Percentiles rank a stretch among this genome's conserved stretches.
Evolutionary conservation across 2,329 filamentous ascomycete genomes (phyloP).

Genomic region (Aspergillus piperis): DNA sequence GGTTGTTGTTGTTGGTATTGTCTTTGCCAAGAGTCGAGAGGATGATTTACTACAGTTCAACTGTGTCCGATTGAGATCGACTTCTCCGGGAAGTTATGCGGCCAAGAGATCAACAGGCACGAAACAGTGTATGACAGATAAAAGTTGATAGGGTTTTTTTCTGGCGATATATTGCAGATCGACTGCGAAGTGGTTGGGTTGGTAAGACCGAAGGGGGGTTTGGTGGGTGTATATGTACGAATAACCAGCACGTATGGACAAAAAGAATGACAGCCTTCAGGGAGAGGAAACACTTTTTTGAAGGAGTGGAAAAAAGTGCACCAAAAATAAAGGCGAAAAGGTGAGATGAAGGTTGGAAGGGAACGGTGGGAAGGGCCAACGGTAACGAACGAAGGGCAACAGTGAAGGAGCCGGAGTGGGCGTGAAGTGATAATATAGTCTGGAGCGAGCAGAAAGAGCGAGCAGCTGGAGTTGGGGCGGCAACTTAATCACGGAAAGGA

Average conservation of each 20-base stretch:
- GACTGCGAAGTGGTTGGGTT: conserved; percentile 28
- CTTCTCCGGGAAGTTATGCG: conserved; percentile 42
- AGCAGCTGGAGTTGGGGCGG: conserved; percentile 1
- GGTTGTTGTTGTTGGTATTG: conserved; percentile 8
- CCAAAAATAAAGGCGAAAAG: conserved; percentile 14
- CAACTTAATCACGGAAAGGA: conserved; percentile 18
- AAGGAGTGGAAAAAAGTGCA: conserved; percentile 35
- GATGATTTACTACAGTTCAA: conserved; percentile 36
- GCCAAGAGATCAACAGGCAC: conserved; percentile 15
- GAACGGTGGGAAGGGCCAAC: conserved; percentile 12
- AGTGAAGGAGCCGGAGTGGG: conserved; percentile 15
- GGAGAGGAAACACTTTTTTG: conserved; percentile 27
- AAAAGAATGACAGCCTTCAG: conserved; percentile 38
- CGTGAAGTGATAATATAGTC: conserved; percentile 22
- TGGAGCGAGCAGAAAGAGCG: neutral
- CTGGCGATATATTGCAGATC: conserved; percentile 34
- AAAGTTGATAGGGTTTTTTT: conserved; percentile 4
- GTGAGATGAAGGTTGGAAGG: neutral
- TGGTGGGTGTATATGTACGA: conserved; percentile 17
- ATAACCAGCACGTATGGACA: conserved; percentile 20
- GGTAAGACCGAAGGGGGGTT: neutral
- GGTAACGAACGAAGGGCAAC: conserved; percentile 20
- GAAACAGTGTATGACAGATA: conserved; percentile 4
- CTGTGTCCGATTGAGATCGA: conserved; percentile 26
- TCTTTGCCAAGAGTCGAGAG: conserved; percentile 14